phyloP scores from a whole-genome alignment of 2,329 filamentous ascomycete genomes.

The Colletotrichum orchidophilum region DNA sequence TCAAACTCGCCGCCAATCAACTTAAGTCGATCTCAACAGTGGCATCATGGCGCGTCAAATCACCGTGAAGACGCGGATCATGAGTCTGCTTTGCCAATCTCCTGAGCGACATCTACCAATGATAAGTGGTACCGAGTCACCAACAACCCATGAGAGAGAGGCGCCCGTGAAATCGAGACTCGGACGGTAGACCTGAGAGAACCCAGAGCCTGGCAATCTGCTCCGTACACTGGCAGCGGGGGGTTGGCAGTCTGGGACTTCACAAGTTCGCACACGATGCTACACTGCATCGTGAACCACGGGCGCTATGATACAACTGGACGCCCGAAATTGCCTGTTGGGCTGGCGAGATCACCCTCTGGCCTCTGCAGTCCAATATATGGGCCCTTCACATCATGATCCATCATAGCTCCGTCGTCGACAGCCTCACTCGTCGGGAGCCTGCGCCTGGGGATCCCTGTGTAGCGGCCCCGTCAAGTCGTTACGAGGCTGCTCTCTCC shows the following conservation, averaged over 20 bases:
- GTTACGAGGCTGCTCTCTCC: conserved; percentile 46
- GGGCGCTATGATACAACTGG: conserved; percentile 27
- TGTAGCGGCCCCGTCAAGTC: conserved; percentile 27
- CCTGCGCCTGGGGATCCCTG: conserved; percentile 38
- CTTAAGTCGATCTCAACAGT: not conserved
- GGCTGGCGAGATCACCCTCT: conserved; percentile 31
- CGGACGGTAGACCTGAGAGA: not conserved
- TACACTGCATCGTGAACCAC: conserved; percentile 30
- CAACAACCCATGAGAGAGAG: not conserved
- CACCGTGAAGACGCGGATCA: not conserved
- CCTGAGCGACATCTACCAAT: not conserved
- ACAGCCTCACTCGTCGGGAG: conserved; percentile 47
- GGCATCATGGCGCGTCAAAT: conserved; percentile 24
- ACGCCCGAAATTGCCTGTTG: conserved; percentile 34
- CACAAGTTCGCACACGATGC: conserved; percentile 16
- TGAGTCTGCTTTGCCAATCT: conserved; percentile 6
- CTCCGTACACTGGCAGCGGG: not conserved
- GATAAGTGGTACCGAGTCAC: no score
- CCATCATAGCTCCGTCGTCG: conserved; percentile 34
- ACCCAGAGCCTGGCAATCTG: not conserved
- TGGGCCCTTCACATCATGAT: conserved; percentile 29
- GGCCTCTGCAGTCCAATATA: conserved; percentile 26
- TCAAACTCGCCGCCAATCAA: not conserved
- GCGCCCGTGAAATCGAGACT: not conserved
- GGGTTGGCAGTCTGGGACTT: not conserved